Evolutionary conservation across 495 filamentous ascomycete species (phyloP), one percentile per base, ranked within the genome.

Genomic region (Entonaema liquescens): DNA sequence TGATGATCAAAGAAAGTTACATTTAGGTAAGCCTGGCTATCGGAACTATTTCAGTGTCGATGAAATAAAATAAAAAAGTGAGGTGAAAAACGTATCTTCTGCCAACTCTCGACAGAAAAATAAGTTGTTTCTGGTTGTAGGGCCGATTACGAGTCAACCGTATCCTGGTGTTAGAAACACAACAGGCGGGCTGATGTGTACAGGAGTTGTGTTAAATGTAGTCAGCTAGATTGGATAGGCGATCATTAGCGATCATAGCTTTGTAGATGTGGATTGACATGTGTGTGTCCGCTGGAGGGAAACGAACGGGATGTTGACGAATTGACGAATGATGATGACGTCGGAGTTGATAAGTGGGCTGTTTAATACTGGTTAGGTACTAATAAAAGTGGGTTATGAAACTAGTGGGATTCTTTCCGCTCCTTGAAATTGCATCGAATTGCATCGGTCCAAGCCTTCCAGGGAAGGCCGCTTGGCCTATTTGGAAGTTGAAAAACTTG

Each of bases 291-390:
- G 8, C 42, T 7, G 19, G 42, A 47, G 42, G 42, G 9, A 47
- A 49, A 44, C 31, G 59, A 38, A 59, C 64, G 64, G 64, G 59
- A 67, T 67, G 60, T 68, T 68, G 61, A 72, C 70, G 70, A 72
- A 72, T 72, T 72, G 70, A 35, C 65, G 50, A 72, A 72, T 72
- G 70, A 72, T 65, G 70, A 72, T 72, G 70, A 72, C 70, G 70
- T 72, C 70, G 70, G 59, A 60, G 60, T 64, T 68, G 65, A 72
- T 72, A 72, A 72, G 65, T 72, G 64, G 70, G 50, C 62, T 58
- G 58, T 47, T 23, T 64, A 59, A 52, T 65, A 56, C 44, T 56
- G 21, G 50, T 29, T 42, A 13, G 52, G 13, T 64, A 28, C 8
- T 19, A 36, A 26, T 26, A 44, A 62, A 54, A 71, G 59, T 71